Evolutionary conservation across 257 asterid genomes (phyloP).

Genomic region (Gentiana dahurica): DNA sequence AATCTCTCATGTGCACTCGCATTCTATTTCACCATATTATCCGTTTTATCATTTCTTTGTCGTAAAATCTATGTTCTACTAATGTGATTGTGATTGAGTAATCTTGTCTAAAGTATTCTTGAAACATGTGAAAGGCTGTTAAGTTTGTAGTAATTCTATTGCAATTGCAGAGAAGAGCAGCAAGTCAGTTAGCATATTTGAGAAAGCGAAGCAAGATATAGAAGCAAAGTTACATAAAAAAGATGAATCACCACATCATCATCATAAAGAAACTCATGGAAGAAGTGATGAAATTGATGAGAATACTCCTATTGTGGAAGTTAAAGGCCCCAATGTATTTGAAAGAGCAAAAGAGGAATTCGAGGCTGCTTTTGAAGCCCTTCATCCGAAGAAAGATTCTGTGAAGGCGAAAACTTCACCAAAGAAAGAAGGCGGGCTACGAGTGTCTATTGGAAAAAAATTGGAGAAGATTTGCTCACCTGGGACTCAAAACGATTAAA

Average conservation of each 20-base stretch:
- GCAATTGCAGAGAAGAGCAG: slow-evolving; percentile 20
- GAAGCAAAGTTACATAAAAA: slow-evolving; percentile 15
- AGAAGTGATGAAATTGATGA: slow-evolving; percentile 48
- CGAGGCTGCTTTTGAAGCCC: slow-evolving; percentile 48
- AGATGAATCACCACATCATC: slow-evolving; percentile 24
- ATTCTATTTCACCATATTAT: no score
- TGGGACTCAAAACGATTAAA: slow-evolving; percentile 12
- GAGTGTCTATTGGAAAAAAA: slow-evolving; percentile 20
- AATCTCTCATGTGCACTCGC: no score
- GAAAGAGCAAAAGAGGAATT: slow-evolving; percentile 88
- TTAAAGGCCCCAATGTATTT: slow-evolving; percentile 66
- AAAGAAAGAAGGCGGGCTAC: slow-evolving; percentile 23
- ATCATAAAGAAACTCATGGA: slow-evolving; percentile 74
- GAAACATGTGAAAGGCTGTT: not conserved
- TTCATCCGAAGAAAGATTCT: slow-evolving; percentile 52
- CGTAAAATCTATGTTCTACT: no score
- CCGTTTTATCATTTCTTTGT: no score
- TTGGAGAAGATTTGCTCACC: slow-evolving; percentile 20
- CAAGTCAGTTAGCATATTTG: slow-evolving; percentile 19
- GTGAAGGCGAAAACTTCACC: slow-evolving; percentile 5
- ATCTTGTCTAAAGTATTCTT: not conserved
- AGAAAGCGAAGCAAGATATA: slow-evolving; percentile 23
- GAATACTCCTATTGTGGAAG: slow-evolving; percentile 36
- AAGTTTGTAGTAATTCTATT: not conserved
- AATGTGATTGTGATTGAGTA: no score